A percentile compares a stretch with the other conserved stretches of the same genome.
These are phyloP conservation scores for Teunomyces aglyptinius DNA, from an alignment of 805 yeast species.

Conservation along the genomic window DNA sequence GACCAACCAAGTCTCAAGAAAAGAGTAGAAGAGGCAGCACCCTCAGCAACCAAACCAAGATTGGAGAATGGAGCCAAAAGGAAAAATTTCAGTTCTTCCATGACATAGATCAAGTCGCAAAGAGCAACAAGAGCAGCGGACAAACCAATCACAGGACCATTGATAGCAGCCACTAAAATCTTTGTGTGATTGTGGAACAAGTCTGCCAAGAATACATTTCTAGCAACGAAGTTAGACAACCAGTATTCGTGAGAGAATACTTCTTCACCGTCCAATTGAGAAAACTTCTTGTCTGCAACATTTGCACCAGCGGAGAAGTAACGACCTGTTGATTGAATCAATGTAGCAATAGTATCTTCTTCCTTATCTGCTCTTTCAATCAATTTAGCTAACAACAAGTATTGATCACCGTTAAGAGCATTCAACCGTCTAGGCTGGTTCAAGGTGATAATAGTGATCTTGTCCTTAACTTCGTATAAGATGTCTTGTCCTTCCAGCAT, in stretches of 20 bases:
- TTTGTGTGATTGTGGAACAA: conserved; percentile 69
- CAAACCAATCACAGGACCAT: conserved; percentile 87
- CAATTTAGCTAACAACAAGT: conserved; percentile 54
- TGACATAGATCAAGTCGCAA: conserved; percentile 73
- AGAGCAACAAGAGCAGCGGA: conserved; percentile 70
- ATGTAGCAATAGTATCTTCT: conserved; percentile 59
- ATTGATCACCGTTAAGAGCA: conserved; percentile 66
- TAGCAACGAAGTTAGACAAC: conserved; percentile 60
- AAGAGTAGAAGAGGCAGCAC: conserved; percentile 68
- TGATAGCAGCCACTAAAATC: conserved; percentile 67
- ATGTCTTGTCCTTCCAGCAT: conserved; percentile 25
- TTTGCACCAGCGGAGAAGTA: conserved; percentile 88
- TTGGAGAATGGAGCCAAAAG: conserved; percentile 76
- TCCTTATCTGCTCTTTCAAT: conserved; percentile 64
- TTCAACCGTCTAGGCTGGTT: conserved; percentile 61
- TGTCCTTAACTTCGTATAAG: conserved; percentile 43
- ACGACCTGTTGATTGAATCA: conserved; percentile 68
- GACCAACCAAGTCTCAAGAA: conserved; percentile 71
- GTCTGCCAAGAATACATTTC: conserved; percentile 68
- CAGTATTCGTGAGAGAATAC: conserved; percentile 43
- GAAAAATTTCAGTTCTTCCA: conserved; percentile 53
- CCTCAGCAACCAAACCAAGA: conserved; percentile 81
- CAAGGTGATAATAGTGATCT: conserved; percentile 61
- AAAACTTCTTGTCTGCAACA: conserved; percentile 41
- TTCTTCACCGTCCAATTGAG: conserved; percentile 27